phyloP scores from a whole-genome alignment of 768 basidiomycete genomes.

The Suillus subalutaceus region DNA sequence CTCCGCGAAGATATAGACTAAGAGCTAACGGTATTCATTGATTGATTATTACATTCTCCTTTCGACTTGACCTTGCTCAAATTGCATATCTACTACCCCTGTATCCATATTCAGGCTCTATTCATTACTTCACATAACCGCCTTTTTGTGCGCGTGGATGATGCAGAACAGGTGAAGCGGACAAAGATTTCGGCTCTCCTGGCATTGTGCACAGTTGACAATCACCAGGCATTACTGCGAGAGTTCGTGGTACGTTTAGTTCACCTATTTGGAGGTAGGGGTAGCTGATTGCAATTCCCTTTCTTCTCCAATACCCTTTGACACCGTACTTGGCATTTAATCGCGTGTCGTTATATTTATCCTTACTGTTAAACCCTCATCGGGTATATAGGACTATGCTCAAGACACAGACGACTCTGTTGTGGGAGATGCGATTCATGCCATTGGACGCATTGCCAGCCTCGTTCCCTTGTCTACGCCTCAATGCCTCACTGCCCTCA shows the following conservation, averaged over 20 bases:
- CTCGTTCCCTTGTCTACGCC: slow-evolving; percentile 67
- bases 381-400: slow-evolving; percentile 65
- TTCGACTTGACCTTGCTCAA: neutral
- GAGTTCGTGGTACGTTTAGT: slow-evolving; percentile 77
- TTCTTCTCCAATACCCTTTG: neutral
- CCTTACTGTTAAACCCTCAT: neutral
- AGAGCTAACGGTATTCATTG: neutral
- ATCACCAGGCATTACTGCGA: slow-evolving; percentile 68
- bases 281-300: slow-evolving; percentile 1
- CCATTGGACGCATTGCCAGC: slow-evolving; percentile 76
- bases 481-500: slow-evolving; percentile 76
- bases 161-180: slow-evolving; percentile 66
- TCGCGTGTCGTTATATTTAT: neutral
- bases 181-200: slow-evolving; percentile 77
- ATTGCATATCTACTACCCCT: too few relatives aligned
- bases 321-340: neutral
- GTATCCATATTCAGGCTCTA: slow-evolving; percentile 44
- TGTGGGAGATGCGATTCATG: slow-evolving; percentile 72
- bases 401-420: slow-evolving; percentile 77
- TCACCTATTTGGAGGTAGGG: neutral
- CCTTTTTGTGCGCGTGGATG: slow-evolving; percentile 72
- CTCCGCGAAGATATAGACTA: neutral
- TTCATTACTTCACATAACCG: slow-evolving; percentile 55
- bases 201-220: slow-evolving; percentile 65
- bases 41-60: slow-evolving; percentile 40